Base-by-base conservation (phyloP, 495 filamentous ascomycete genomes). In the Xylaria nigripes region DNA sequence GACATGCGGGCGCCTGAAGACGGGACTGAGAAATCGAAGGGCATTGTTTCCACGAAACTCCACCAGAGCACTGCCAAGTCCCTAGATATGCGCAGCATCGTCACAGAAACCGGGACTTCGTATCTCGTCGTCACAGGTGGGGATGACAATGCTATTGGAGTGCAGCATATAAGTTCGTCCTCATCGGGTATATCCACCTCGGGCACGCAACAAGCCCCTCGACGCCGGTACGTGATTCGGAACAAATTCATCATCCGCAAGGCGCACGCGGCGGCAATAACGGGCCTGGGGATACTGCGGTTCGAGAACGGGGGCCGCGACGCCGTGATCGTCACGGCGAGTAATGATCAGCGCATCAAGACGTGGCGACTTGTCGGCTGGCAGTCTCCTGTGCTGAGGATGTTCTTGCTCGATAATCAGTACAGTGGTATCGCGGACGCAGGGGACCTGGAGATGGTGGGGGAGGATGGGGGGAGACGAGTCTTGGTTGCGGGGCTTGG, bases 321-420 rank as follows among this genome's bases (percentile, higher is more conserved):
- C 2, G 40, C 48, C 0, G 24, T 55, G n/a, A 53, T 89, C 2
- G 78, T 80, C 6, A 85, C 81, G 1, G 78, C 82, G 0, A 83
- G 89, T 23, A 90, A 87, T 51, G 93, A 96, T 62, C 90, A 96
- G 70, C 76, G 83, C 19, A 63, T 96, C 50, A 89, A 86, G 62
- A 57, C 85, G 2, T 96, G 92, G 91, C 69, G 79, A 47, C 55
- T 71, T 29, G 24, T 50, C 5, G 69, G 58, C 10, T 64, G 68
- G 24, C 55, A 32, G 7, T n/a, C 24, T 7, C 47, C 49, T 4
- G 55, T 58, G 4, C n/a, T 76, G 2, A 64, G 55, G 6, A 70
- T 86, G 5, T 61, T 61, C 43, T 54, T 81, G 41, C 25, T 77
- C 8, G 70, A 70, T 6, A 76, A 84, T 54, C 64, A 67, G 38